A percentile compares a stretch with the other conserved stretches of the same genome.
These are phyloP conservation scores for Neospora caninum DNA, from an alignment of 169 alveolate genomes.

Conservation along the genomic window DNA sequence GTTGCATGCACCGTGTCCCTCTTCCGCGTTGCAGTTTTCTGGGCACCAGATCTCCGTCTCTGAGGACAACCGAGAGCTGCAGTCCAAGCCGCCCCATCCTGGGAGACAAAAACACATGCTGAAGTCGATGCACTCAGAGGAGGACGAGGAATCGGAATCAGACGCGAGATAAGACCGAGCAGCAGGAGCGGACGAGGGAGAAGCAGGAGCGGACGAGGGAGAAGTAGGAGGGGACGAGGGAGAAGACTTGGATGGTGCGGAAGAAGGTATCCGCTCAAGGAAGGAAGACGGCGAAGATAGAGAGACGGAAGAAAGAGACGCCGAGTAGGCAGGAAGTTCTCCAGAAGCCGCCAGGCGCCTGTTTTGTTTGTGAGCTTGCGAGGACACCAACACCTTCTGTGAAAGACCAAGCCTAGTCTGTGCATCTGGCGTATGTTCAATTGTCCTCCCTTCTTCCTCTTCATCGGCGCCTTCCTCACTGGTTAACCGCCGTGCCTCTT, in stretches of 20 bases:
- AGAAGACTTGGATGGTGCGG: too few relatives aligned
- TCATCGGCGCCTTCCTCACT: too few relatives aligned
- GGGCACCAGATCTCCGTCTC: neutral
- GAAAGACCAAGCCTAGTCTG: too few relatives aligned
- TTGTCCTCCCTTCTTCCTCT: too few relatives aligned
- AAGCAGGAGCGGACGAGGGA: neutral
- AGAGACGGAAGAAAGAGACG: neutral
- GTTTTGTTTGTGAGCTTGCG: too few relatives aligned
- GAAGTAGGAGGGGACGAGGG: neutral
- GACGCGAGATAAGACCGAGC: neutral
- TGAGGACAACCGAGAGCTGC: neutral
- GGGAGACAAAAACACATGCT: conserved; percentile 4
- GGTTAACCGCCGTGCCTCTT: too few relatives aligned
- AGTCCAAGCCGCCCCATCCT: conserved; percentile 32
- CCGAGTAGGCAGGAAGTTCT: too few relatives aligned
- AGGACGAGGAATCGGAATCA: neutral
- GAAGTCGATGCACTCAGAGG: neutral
- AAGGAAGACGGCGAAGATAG: neutral
- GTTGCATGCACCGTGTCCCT: conserved; percentile 8
- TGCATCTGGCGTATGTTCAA: too few relatives aligned
- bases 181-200: neutral
- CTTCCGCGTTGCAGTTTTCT: neutral
- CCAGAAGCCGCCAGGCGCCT: too few relatives aligned
- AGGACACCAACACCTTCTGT: too few relatives aligned
- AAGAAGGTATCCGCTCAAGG: too few relatives aligned